Percentiles rank a stretch among this genome's conserved stretches.
Conservation (phyloP, 192 early-diverging fungal species). For the Chytriomyces sp. region DNA sequence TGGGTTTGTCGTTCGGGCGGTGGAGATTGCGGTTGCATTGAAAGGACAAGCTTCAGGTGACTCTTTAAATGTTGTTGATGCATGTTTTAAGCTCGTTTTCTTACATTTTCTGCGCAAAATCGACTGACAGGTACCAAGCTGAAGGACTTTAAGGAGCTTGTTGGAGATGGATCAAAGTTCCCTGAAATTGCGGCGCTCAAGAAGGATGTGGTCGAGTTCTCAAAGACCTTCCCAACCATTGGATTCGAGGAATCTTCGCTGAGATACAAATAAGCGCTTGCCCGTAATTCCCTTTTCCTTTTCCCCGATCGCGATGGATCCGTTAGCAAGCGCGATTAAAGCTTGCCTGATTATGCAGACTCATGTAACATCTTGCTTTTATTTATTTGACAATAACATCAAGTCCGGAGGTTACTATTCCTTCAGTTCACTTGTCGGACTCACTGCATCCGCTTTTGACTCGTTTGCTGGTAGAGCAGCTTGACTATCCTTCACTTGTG, state of each 20-base stretch:
- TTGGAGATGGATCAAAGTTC: slow-evolving; percentile 61
- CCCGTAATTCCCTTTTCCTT: background rate
- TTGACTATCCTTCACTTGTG: background rate
- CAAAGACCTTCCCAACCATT: slow-evolving; percentile 84
- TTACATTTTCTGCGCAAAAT: background rate
- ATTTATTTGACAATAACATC: too few relatives aligned
- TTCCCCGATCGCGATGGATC: background rate
- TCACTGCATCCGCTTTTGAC: background rate
- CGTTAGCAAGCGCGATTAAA: too few relatives aligned
- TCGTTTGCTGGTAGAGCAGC: background rate
- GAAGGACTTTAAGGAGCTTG: slow-evolving; percentile 85
- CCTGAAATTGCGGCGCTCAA: slow-evolving; percentile 73
- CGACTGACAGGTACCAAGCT: slow-evolving; percentile 67
- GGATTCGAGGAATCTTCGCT: slow-evolving; percentile 57
- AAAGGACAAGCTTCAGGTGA: slow-evolving; percentile 67
- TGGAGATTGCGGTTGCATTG: slow-evolving; percentile 76
- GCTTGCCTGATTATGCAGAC: too few relatives aligned
- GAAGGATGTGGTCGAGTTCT: slow-evolving; percentile 82
- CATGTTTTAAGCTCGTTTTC: background rate
- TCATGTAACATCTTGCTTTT: too few relatives aligned
- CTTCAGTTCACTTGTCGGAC: background rate
- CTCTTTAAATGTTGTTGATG: background rate
- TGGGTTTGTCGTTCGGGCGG: slow-evolving; percentile 83
- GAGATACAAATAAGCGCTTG: slow-evolving; percentile 27
- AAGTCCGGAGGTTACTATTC: background rate